A percentile compares a stretch with the other conserved stretches of the same genome.
Evolutionary conservation across 768 basidiomycete genomes (phyloP).

Genomic region (Tulasnella sp.): DNA sequence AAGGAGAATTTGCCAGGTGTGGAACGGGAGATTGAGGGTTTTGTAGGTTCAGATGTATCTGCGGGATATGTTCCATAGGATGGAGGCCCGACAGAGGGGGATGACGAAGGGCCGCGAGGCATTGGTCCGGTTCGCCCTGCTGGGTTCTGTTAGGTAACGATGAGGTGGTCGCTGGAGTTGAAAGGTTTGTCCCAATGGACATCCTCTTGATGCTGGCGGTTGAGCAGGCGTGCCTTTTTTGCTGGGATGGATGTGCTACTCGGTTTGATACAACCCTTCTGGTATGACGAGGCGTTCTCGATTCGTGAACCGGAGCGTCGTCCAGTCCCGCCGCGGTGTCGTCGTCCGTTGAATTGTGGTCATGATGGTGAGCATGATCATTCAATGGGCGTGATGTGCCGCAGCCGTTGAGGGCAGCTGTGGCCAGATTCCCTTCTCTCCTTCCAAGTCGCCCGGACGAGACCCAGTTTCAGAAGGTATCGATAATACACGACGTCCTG

Average conservation of each 20-base stretch:
- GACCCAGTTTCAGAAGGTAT: slow-evolving; percentile 72
- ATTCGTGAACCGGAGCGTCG: neutral
- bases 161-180: neutral
- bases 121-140: slow-evolving; percentile 1
- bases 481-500: slow-evolving; percentile 71
- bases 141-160: slow-evolving; percentile 1
- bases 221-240: neutral
- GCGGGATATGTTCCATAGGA: slow-evolving; percentile 35
- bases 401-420: slow-evolving; percentile 20
- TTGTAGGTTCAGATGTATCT: slow-evolving; percentile 23
- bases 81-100: slow-evolving; percentile 29
- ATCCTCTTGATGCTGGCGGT: neutral
- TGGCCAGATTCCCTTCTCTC: slow-evolving; percentile 62
- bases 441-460: slow-evolving; percentile 72
- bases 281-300: neutral
- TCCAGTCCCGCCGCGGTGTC: neutral
- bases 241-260: too few relatives aligned
- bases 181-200: neutral
- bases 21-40: slow-evolving; percentile 9
- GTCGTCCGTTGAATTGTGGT: neutral
- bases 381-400: slow-evolving; percentile 1
- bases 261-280: neutral
- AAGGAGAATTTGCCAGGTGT: slow-evolving; percentile 7
- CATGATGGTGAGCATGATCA: neutral
- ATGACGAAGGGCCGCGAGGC: neutral